Conservation (phyloP, 768 basidiomycete genomes). For the Erythrobasidium yunnanense region DNA sequence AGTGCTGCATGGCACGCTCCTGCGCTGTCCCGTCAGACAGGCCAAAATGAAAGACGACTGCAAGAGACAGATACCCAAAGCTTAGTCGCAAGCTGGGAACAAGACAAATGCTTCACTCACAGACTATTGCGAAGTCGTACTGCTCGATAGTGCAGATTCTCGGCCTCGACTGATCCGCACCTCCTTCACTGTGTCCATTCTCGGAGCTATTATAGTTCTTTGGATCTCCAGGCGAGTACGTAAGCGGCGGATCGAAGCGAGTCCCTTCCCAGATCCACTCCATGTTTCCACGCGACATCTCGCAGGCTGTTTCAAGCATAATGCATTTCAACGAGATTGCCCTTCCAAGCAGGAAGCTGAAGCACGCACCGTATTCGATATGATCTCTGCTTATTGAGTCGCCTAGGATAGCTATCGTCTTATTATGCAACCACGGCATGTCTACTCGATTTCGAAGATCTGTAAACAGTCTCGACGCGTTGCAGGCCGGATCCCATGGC, state of each 20-base stretch:
- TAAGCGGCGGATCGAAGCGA: background rate
- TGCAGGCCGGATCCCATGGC: constrained; percentile 13
- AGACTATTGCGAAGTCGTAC: constrained; percentile 17
- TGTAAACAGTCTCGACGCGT: constrained; percentile 7
- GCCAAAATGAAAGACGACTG: constrained; percentile 19
- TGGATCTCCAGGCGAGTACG: constrained; percentile 14
- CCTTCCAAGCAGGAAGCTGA: background rate
- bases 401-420: constrained; percentile 8
- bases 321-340: background rate
- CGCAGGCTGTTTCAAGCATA: background rate
- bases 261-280: constrained; percentile 21
- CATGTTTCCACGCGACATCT: constrained; percentile 7
- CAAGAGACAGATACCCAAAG: background rate
- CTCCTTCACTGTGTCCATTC: constrained; percentile 6
- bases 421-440: constrained; percentile 20
- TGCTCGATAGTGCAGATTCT: constrained; percentile 3
- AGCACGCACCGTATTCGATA: constrained; percentile 21
- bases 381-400: constrained; percentile 17
- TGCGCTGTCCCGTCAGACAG: background rate
- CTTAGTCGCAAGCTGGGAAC: background rate
- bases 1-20: constrained; percentile 4
- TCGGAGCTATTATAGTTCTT: background rate
- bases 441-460: background rate
- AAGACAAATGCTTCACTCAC: background rate
- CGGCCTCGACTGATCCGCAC: constrained; percentile 1